Base-by-base conservation (phyloP, 177 flowering plant genomes). In the Vitis hybrid region DNA sequence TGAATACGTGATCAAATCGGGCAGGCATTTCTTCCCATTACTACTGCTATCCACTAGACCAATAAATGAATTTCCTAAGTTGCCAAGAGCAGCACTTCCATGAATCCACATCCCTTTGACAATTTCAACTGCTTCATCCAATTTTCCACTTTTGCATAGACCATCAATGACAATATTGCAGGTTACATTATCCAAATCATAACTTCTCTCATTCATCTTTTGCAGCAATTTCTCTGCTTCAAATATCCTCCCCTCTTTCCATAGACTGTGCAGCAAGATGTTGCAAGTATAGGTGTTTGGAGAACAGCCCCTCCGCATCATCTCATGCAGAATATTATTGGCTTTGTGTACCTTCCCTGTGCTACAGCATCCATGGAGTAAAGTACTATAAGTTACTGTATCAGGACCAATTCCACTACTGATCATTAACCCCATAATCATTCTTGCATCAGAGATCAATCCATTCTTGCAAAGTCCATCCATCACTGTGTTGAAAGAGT, bases 181-280 rank as follows among this genome's bases (percentile, higher is more conserved):
- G 59, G 97, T 95, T 70, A 92, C 91, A 51, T 79, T 89, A 77
- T 94, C 92, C 49, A 90, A 69, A 17, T 69, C 82, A 79, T 86
- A 83, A 22, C 92, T 92, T 83, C 80, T 85, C 76, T 94, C 94
- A 68, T 87, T 92, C 95, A 95, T 94, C 85, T 86, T 92, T 70
- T 86, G 88, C 78, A 95, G 82, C 78, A 95, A 77, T 53, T 81
- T 78, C 78, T 94, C 95, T 63, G 98, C 99, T 76, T 95, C 99
- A 50, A 75, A 73, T 65, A 73, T 72, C 71, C 73, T 89, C 44
- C 92, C 91, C 75, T 87, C 84, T 73, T 84, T 88, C 90, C 91
- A 94, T 15, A 95, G 80, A 76, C 97, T 95, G 61, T 89, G 89
- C 75, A 95, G 83, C 88, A 95, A 83, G 74, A 86, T 86, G 82